Conservation (phyloP, 2,329 filamentous ascomycete species). For the Periconia digitata region DNA sequence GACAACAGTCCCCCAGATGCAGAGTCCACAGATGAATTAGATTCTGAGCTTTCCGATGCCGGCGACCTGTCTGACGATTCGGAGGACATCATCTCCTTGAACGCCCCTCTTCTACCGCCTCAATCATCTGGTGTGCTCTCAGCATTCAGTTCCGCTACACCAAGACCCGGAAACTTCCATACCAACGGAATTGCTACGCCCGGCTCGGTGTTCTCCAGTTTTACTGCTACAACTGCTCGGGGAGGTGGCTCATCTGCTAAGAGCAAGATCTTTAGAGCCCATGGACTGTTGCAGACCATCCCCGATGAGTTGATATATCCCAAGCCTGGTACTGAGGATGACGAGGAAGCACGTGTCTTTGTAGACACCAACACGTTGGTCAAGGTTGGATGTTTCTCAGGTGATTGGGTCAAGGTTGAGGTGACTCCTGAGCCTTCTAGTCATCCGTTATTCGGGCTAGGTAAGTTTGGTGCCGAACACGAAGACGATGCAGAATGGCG, state of each 20-base stretch:
- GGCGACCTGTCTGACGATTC: slow-evolving; percentile 87
- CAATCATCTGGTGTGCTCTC: slow-evolving; percentile 78
- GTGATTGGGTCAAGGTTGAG: slow-evolving; percentile 92
- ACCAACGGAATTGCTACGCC: slow-evolving; percentile 78
- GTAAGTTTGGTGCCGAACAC: slow-evolving; percentile 65
- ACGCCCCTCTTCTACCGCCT: slow-evolving; percentile 75
- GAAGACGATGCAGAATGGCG: slow-evolving; percentile 69
- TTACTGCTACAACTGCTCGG: slow-evolving; percentile 80
- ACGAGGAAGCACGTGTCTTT: slow-evolving; percentile 82
- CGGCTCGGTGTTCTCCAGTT: slow-evolving; percentile 85
- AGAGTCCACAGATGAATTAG: slow-evolving; percentile 49
- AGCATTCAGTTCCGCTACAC: slow-evolving; percentile 77
- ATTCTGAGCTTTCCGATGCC: slow-evolving; percentile 64
- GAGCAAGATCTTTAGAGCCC: slow-evolving; percentile 81
- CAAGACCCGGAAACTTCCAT: slow-evolving; percentile 70
- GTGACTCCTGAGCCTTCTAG: slow-evolving; percentile 70
- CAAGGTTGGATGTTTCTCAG: slow-evolving; percentile 93
- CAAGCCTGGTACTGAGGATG: slow-evolving; percentile 79
- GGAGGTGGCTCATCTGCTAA: slow-evolving; percentile 62
- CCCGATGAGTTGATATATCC: slow-evolving; percentile 81
- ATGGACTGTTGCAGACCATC: slow-evolving; percentile 72
- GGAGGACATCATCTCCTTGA: slow-evolving; percentile 90
- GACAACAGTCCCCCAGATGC: slow-evolving; percentile 42
- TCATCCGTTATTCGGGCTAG: slow-evolving; percentile 69
- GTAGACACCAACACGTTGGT: slow-evolving; percentile 85